Conservation (phyloP, 441 rosid genomes). For the Populus hybrid region DNA sequence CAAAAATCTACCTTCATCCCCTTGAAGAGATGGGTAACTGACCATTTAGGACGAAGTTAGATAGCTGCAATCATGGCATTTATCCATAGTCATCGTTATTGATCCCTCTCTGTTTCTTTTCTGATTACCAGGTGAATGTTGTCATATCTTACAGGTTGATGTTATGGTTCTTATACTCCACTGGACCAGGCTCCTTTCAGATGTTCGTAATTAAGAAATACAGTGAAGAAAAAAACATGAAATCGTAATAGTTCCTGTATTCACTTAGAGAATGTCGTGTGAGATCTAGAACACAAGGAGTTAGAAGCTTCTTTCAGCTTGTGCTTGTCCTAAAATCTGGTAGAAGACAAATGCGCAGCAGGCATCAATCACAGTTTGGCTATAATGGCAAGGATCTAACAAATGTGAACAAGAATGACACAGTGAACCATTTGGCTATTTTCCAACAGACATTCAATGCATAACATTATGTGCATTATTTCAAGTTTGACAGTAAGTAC, state of each 20-base stretch:
- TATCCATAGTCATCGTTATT: not conserved
- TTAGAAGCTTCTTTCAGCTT: not conserved
- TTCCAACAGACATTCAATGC: not conserved
- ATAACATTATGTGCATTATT: too few relatives aligned
- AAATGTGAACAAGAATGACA: not conserved
- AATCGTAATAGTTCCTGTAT: not conserved
- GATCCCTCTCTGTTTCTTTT: not conserved
- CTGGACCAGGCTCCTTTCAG: not conserved
- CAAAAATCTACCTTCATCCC: not conserved
- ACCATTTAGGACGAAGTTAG: not conserved
- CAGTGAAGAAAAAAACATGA: not conserved
- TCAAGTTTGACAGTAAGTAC: too few relatives aligned
- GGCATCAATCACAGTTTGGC: not conserved
- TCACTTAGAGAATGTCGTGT: not conserved
- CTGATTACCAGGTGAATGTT: not conserved
- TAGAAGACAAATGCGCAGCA: not conserved
- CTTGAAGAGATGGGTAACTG: not conserved
- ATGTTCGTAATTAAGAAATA: too few relatives aligned
- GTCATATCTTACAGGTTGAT: not conserved
- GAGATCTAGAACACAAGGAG: not conserved
- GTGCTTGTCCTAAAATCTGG: not conserved
- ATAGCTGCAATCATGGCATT: not conserved
- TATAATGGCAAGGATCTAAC: not conserved
- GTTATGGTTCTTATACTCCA: not conserved
- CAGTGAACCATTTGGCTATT: not conserved